phyloP scores from a whole-genome alignment of 352 stramenopile genomes.

The Phytophthora aleatoria region DNA sequence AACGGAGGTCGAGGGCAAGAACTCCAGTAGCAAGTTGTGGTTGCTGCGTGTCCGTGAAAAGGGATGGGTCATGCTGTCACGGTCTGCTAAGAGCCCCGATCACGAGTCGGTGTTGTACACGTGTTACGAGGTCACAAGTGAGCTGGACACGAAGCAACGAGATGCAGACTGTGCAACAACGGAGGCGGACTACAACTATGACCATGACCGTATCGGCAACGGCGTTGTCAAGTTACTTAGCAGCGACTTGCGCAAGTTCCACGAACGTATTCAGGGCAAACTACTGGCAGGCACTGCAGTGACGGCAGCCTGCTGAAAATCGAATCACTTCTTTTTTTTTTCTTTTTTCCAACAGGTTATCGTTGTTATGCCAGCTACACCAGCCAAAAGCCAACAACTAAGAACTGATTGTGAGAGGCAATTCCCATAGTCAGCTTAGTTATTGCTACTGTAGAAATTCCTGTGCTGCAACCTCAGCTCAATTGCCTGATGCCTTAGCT shows the following conservation, averaged over 20 bases:
- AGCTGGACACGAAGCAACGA: constrained; percentile 2
- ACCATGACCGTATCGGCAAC: constrained; percentile 5
- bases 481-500: no score
- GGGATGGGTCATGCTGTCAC: constrained; percentile 19
- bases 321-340: no score
- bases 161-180: background rate
- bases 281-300: background rate
- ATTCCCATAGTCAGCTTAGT: no score
- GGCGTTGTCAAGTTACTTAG: constrained; percentile 19
- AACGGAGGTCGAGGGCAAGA: background rate
- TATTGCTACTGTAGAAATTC: no score
- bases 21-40: constrained; percentile 6
- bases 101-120: constrained; percentile 20
- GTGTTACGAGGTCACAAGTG: constrained; percentile 27
- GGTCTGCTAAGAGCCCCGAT: constrained; percentile 16
- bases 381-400: no score
- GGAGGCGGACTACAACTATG: background rate
- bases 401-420: no score
- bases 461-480: no score
- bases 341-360: no score
- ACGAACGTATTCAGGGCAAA: constrained; percentile 15
- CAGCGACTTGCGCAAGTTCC: constrained; percentile 18
- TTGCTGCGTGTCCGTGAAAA: constrained; percentile 24
- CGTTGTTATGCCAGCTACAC: no score
- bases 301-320: no score